Evolutionary conservation across 1,139 yeast genomes (phyloP).

Genomic region (Lodderomyces jiufengensis): DNA sequence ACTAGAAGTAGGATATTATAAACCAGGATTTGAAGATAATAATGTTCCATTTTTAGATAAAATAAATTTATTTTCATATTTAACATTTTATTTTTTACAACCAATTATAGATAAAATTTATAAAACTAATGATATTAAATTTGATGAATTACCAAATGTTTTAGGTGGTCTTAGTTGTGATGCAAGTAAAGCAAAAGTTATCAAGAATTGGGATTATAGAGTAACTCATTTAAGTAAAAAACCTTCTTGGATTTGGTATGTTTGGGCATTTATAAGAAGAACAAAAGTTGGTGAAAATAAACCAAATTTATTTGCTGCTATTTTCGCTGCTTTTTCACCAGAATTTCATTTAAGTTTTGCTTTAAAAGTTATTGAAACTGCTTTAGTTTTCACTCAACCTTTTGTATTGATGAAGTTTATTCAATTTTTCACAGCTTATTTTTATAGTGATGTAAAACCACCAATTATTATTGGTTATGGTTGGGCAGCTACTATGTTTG

Average conservation of each 20-base stretch:
- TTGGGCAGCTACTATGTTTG: slow-evolving; percentile 27
- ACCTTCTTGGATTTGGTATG: slow-evolving; percentile 5
- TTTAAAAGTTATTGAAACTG: slow-evolving; percentile 21
- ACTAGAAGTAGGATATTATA: slow-evolving; percentile 35
- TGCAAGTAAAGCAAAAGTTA: slow-evolving; percentile 9
- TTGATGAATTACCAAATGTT: slow-evolving; percentile 20
- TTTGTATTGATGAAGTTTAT: slow-evolving; percentile 31
- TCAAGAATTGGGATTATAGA: slow-evolving; percentile 10
- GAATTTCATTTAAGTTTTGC: slow-evolving; percentile 12
- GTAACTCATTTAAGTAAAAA: slow-evolving; percentile 5
- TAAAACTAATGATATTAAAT: slow-evolving; percentile 18
- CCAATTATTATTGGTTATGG: slow-evolving; percentile 27
- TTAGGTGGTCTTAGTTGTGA: slow-evolving; percentile 14
- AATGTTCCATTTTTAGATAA: slow-evolving; percentile 26
- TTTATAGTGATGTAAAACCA: slow-evolving; percentile 16
- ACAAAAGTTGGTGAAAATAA: slow-evolving; percentile 8
- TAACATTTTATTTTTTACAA: slow-evolving; percentile 26
- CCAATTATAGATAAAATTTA: slow-evolving; percentile 23
- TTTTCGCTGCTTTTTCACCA: slow-evolving; percentile 9
- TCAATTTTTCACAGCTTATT: slow-evolving; percentile 20
- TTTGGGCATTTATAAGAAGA: slow-evolving; percentile 10
- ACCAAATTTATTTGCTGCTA: slow-evolving; percentile 12
- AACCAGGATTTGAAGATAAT: slow-evolving; percentile 42
- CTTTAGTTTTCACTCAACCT: slow-evolving; percentile 25
- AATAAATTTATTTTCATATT: slow-evolving; percentile 17